A percentile compares a stretch with the other conserved stretches of the same genome.
Evolutionary conservation across 2,329 filamentous ascomycete genomes (phyloP).

Genomic region (Colletotrichum noveboracense): DNA sequence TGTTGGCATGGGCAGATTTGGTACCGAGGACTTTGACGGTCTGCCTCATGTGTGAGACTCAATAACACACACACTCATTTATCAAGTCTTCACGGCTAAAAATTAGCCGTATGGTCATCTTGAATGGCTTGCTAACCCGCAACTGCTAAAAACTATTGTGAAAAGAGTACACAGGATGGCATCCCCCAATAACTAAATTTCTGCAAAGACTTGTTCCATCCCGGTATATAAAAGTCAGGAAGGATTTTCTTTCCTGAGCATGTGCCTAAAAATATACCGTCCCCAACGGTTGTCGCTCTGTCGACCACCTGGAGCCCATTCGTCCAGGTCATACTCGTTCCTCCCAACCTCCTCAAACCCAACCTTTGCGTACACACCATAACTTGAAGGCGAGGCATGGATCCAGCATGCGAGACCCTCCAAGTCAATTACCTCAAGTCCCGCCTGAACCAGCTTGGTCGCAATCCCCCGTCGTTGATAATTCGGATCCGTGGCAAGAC

Average conservation of each 20-base stretch:
- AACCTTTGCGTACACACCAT: neutral
- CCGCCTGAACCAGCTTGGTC: neutral
- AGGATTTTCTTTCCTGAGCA: neutral
- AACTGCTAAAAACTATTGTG: neutral
- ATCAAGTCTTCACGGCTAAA: neutral
- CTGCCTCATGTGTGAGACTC: neutral
- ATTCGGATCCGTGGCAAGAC: neutral
- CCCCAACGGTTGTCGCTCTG: neutral
- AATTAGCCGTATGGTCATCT: neutral
- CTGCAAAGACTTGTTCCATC: neutral
- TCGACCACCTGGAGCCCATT: neutral
- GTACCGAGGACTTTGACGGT: neutral
- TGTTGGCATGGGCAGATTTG: neutral
- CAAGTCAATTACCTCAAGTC: neutral
- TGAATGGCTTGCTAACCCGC: neutral
- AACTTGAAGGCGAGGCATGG: neutral
- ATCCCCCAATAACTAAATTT: neutral
- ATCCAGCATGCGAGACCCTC: neutral
- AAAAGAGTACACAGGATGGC: neutral
- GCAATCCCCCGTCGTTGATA: neutral
- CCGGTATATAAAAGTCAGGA: neutral
- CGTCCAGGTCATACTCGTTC: constrained; percentile 1
- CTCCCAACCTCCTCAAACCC: neutral
- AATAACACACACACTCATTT: neutral
- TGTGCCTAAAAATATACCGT: neutral